These are phyloP conservation scores for Sarocladiaceae sp. DNA, from an alignment of 2,329 filamentous ascomycete species.

Conservation along the genomic window DNA sequence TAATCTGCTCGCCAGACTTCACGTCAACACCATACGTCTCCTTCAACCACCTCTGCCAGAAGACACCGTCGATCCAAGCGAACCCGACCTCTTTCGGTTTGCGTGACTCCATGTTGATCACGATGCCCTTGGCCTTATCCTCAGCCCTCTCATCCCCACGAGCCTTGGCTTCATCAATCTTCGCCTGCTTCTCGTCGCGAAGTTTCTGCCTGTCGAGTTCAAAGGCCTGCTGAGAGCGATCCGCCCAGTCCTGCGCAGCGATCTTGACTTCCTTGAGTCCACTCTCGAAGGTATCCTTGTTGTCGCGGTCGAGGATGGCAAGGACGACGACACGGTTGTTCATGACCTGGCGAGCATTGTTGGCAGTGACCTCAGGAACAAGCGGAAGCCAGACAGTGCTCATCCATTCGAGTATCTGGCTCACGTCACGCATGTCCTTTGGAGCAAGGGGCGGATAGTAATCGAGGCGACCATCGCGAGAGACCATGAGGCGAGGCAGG, in stretches of 20 bases:
- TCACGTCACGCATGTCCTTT: constrained; percentile 84
- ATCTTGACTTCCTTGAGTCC: constrained; percentile 90
- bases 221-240: constrained; percentile 87
- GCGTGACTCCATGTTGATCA: constrained; percentile 82
- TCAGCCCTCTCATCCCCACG: constrained; percentile 83
- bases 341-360: constrained; percentile 93
- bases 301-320: constrained; percentile 74
- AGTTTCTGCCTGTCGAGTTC: constrained; percentile 90
- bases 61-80: constrained; percentile 93
- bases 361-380: constrained; percentile 85
- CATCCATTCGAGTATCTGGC: constrained; percentile 82
- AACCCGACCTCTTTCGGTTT: constrained; percentile 87
- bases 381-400: constrained; percentile 92
- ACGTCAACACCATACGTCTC: constrained; percentile 93
- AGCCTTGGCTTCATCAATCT: constrained; percentile 94
- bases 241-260: constrained; percentile 95
- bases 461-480: constrained; percentile 78
- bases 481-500: constrained; percentile 89
- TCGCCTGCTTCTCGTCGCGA: constrained; percentile 86
- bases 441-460: constrained; percentile 87
- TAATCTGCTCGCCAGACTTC: constrained; percentile 79
- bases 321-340: constrained; percentile 90
- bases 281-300: constrained; percentile 69
- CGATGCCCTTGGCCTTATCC: constrained; percentile 80
- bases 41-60: constrained; percentile 95